A percentile compares a stretch with the other conserved stretches of the same genome.
Evolutionary conservation across 192 early-diverging fungal species (phyloP).

Genomic region (Gonapodya sp.): DNA sequence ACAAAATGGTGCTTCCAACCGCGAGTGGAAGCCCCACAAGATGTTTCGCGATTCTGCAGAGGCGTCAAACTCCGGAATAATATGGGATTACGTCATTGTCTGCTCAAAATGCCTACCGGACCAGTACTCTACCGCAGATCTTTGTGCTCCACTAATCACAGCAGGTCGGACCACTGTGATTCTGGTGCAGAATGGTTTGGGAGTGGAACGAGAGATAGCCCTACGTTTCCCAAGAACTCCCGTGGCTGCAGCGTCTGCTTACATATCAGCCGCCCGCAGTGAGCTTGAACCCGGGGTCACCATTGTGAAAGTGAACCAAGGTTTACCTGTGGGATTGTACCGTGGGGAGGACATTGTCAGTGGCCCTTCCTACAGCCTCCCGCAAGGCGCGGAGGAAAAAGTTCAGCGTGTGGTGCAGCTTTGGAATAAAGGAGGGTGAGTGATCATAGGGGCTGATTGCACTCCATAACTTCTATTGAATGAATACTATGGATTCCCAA

Average conservation of each 20-base stretch:
- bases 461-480: background rate
- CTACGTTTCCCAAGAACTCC: background rate
- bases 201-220: background rate
- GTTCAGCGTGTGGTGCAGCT: background rate
- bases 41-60: background rate
- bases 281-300: background rate
- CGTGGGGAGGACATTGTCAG: background rate
- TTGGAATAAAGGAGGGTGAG: background rate
- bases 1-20: background rate
- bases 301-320: background rate
- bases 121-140: background rate
- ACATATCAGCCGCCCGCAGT: background rate
- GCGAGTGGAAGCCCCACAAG: background rate
- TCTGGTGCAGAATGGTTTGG: background rate
- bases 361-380: background rate
- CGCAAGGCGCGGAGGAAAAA: background rate
- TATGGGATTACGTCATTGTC: slow-evolving; percentile 7
- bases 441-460: background rate
- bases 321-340: background rate
- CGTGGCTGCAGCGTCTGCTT: background rate
- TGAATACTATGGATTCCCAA: background rate
- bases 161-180: background rate
- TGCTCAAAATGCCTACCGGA: background rate
- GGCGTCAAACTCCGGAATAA: background rate
- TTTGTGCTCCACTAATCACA: background rate